Evolutionary conservation across 768 basidiomycete genomes (phyloP).

Genomic region (Rhodotorula paludigena): DNA sequence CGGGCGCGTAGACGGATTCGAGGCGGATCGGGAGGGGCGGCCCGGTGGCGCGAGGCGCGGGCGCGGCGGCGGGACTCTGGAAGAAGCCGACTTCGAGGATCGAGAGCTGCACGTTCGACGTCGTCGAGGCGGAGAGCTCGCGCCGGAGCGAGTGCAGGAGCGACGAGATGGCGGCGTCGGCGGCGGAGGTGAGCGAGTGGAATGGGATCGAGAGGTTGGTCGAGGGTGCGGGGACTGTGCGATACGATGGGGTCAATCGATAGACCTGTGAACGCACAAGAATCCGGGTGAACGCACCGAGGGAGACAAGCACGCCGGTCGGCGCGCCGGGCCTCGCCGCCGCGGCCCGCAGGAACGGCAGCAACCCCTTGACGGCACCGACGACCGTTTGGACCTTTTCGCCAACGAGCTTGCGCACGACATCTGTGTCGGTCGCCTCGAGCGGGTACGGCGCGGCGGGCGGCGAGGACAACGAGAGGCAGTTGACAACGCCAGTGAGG

Average conservation of each 20-base stretch:
- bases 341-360: slow-evolving; percentile 37
- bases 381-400: slow-evolving; percentile 25
- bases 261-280: background rate
- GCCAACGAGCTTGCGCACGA: slow-evolving; percentile 11
- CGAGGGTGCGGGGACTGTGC: slow-evolving; percentile 20
- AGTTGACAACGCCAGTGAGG: slow-evolving; percentile 69
- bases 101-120: slow-evolving; percentile 3
- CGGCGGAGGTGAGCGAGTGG: slow-evolving; percentile 25
- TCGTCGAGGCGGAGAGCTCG: slow-evolving; percentile 18
- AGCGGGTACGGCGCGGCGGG: slow-evolving; percentile 15
- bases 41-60: background rate
- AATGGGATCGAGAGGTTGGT: slow-evolving; percentile 32
- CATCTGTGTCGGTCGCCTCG: slow-evolving; percentile 31
- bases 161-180: slow-evolving; percentile 15
- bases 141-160: slow-evolving; percentile 38
- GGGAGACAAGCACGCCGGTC: slow-evolving; percentile 17
- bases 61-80: background rate
- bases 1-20: slow-evolving; percentile 23
- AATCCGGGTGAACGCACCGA: slow-evolving; percentile 6
- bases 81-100: slow-evolving; percentile 33
- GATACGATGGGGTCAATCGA: fast-evolving
- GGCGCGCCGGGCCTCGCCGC: slow-evolving; percentile 8
- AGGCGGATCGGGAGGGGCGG: slow-evolving; percentile 28
- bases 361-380: slow-evolving; percentile 22
- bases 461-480: slow-evolving; percentile 53